Base-by-base conservation (phyloP, 305 asterid genomes). In the Lippia alba region DNA sequence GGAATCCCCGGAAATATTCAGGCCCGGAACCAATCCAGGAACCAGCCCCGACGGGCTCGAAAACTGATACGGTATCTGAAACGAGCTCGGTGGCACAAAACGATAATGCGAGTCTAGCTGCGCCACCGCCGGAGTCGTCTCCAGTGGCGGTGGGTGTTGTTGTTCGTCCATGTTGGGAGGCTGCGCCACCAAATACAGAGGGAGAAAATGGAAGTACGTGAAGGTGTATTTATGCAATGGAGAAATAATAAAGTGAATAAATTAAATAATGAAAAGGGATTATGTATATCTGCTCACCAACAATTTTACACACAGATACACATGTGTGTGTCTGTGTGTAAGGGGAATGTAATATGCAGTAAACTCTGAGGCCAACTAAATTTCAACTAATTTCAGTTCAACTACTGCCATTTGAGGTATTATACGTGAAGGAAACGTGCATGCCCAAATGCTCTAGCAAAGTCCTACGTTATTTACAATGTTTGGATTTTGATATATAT, bases 321-420 rank as follows among this genome's bases (percentile, higher is more conserved):
- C 8, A 16, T 2, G 33, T 12, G 48, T 50, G 17, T 46, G 12
- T 48, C 66, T 56, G 41, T 64, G 14, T 36, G 33, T 34, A 44
- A 33, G 44, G n/a, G n/a, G n/a, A n/a, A n/a, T n/a, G n/a, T n/a
- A 6, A 19, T 8, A 0, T 32, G 72, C 24, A 61, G 73, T 72
- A 45, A 75, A 81, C 66, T 72, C 54, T 72, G 48, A 12, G 75
- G 83, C 87, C 87, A 83, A 80, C 87, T 77, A 82, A 16, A 77
- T 71, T 76, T 74, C 87, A 82, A 68, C 84, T 82, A 82, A 82
- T 82, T 80, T 74, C 68, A 10, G 87, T 70, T 82, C 77, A 82
- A 82, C 87, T 82, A 82, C 87, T 82, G 80, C 84, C 77, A 53
- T 56, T 45, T 53, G 18, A 12, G 55, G 55, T 49, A n/a, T 49